Conservation (phyloP, 345 rosid genomes). For the Noccaea caerulescens region DNA sequence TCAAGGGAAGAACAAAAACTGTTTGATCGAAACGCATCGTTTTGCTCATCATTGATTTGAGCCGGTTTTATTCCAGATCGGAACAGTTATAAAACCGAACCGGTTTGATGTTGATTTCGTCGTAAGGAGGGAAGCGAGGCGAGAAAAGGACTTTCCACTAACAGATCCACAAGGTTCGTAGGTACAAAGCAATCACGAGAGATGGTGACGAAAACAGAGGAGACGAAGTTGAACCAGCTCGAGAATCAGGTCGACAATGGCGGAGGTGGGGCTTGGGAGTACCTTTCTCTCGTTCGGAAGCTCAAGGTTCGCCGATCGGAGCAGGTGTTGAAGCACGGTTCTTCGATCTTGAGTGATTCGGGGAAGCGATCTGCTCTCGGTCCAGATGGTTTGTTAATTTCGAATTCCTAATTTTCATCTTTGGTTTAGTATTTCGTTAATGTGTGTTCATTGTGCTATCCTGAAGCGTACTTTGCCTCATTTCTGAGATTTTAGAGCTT, state of each 20-base stretch:
- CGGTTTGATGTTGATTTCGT: neutral
- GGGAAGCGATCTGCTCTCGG: constrained; percentile 74
- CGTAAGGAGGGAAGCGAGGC: neutral
- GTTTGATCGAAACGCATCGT: too few relatives aligned
- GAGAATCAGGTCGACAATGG: constrained; percentile 90
- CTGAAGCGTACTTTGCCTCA: neutral
- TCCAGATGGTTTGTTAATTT: constrained; percentile 62
- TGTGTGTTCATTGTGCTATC: too few relatives aligned
- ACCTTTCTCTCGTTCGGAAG: constrained; percentile 77
- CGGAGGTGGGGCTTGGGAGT: constrained; percentile 96
- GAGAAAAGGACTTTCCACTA: too few relatives aligned
- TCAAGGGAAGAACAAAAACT: too few relatives aligned
- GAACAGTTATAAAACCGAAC: constrained; percentile 1
- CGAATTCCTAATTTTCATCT: neutral
- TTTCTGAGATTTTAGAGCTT: neutral
- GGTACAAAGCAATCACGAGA: neutral
- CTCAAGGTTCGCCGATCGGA: constrained; percentile 90
- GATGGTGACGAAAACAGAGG: constrained; percentile 90
- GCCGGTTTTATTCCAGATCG: neutral
- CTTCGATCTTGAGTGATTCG: constrained; percentile 67
- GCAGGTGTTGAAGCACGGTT: constrained; percentile 77
- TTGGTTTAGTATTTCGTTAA: neutral
- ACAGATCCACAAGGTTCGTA: constrained; percentile 28
- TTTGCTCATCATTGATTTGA: neutral
- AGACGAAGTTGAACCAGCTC: constrained; percentile 62